A percentile compares a stretch with the other conserved stretches of the same genome.
Conservation (phyloP, 129 eudicot species). For the Pittosporum tobira region DNA sequence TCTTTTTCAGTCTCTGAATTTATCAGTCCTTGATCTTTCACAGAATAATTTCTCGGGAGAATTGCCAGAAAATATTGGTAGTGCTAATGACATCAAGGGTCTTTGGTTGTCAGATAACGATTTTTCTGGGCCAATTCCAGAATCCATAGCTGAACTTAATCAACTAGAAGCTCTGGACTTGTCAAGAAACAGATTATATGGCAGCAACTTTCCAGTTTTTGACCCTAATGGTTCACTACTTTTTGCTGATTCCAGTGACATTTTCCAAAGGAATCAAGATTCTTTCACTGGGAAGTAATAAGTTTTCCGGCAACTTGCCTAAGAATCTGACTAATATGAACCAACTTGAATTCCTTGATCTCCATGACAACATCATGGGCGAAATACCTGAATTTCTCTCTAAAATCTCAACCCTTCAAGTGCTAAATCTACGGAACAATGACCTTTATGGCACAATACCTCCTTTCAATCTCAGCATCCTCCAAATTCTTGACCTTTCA, state of each 20-base stretch:
- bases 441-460: too few species aligned
- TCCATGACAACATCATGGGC: conserved; percentile 42
- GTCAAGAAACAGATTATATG: conserved; percentile 45
- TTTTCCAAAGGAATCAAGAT: conserved; percentile 31
- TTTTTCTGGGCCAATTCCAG: conserved; percentile 46
- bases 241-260: conserved; percentile 38
- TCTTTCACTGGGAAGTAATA: conserved; percentile 41
- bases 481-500: conserved; percentile 52
- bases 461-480: conserved; percentile 27
- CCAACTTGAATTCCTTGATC: conserved; percentile 50
- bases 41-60: conserved; percentile 51
- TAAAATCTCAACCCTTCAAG: conserved; percentile 31
- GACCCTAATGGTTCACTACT: conserved; percentile 36
- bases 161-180: conserved; percentile 43
- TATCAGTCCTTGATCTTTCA: conserved; percentile 45
- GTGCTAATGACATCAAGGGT: conserved; percentile 33
- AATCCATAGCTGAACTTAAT: conserved; percentile 36
- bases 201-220: conserved; percentile 37
- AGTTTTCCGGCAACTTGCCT: conserved; percentile 44
- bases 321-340: conserved; percentile 32
- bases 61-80: conserved; percentile 49
- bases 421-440: conserved; percentile 43
- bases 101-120: conserved; percentile 46
- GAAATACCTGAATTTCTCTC: conserved; percentile 27
- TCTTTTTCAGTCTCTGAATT: conserved; percentile 33